These are phyloP conservation scores for Mycena metata DNA, from an alignment of 768 basidiomycete genomes.

Conservation along the genomic window DNA sequence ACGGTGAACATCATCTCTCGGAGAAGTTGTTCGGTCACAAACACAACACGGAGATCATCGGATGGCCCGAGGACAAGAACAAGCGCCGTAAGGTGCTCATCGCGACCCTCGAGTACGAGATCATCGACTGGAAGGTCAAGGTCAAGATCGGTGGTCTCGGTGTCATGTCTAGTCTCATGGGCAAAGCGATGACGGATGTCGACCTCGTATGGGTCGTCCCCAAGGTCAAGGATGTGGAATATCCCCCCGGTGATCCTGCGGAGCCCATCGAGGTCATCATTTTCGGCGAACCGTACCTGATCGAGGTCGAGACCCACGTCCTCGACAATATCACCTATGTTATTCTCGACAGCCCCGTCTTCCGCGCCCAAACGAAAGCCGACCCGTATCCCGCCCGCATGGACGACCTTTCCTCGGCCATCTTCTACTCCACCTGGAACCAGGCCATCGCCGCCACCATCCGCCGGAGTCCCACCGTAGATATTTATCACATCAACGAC, in stretches of 20 bases:
- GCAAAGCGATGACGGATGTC: slow-evolving; percentile 97
- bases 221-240: slow-evolving; percentile 95
- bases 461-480: slow-evolving; percentile 86
- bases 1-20: slow-evolving; percentile 65
- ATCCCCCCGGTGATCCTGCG: slow-evolving; percentile 90
- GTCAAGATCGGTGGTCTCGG: slow-evolving; percentile 98
- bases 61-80: slow-evolving; percentile 96
- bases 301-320: slow-evolving; percentile 94
- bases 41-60: slow-evolving; percentile 79
- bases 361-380: slow-evolving; percentile 95
- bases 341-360: slow-evolving; percentile 94
- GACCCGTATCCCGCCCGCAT: slow-evolving; percentile 97
- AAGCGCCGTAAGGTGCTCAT: slow-evolving; percentile 95
- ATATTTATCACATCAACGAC: slow-evolving; percentile 96
- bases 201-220: slow-evolving; percentile 95
- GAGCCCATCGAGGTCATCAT: slow-evolving; percentile 97
- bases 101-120: slow-evolving; percentile 94
- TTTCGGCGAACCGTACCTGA: slow-evolving; percentile 95
- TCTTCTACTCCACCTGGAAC: slow-evolving; percentile 99
- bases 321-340: slow-evolving; percentile 97
- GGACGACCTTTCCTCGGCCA: slow-evolving; percentile 96
- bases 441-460: slow-evolving; percentile 95
- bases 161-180: slow-evolving; percentile 98
- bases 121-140: slow-evolving; percentile 97
- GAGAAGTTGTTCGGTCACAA: slow-evolving; percentile 84